Evolutionary conservation across 352 stramenopile species (phyloP).

Genomic region (Phytophthora capsici): DNA sequence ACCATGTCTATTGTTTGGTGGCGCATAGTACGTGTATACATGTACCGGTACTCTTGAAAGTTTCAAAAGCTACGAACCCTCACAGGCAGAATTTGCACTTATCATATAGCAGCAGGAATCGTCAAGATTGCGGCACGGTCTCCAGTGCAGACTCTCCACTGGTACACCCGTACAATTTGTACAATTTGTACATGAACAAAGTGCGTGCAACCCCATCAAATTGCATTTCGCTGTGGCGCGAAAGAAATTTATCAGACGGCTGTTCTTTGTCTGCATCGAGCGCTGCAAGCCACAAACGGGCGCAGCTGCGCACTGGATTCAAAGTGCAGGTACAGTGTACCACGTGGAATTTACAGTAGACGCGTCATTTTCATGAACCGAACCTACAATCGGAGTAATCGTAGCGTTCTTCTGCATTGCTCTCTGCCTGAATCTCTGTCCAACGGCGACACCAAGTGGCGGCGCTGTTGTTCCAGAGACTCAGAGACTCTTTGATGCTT

Average conservation of each 20-base stretch:
- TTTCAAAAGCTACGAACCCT: no score
- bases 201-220: not conserved
- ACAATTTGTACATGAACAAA: no score
- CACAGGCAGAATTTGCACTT: no score
- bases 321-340: slow-evolving; percentile 5
- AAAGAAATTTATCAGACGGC: slow-evolving; percentile 21
- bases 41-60: no score
- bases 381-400: slow-evolving; percentile 15
- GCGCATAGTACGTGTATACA: no score
- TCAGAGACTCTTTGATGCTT: not conserved
- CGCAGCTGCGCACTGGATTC: slow-evolving; percentile 29
- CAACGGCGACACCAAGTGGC: slow-evolving; percentile 7
- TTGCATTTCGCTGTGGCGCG: slow-evolving; percentile 1
- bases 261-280: not conserved
- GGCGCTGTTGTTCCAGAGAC: not conserved
- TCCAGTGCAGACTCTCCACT: no score
- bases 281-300: slow-evolving; percentile 21
- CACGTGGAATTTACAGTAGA: slow-evolving; percentile 22
- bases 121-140: no score
- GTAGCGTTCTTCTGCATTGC: not conserved
- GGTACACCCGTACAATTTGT: no score
- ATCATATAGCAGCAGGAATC: no score
- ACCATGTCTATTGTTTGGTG: no score
- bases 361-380: slow-evolving; percentile 2
- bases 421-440: slow-evolving; percentile 18